Conservation (phyloP, 2,329 filamentous ascomycete genomes). For the Fusarium scirpi region DNA sequence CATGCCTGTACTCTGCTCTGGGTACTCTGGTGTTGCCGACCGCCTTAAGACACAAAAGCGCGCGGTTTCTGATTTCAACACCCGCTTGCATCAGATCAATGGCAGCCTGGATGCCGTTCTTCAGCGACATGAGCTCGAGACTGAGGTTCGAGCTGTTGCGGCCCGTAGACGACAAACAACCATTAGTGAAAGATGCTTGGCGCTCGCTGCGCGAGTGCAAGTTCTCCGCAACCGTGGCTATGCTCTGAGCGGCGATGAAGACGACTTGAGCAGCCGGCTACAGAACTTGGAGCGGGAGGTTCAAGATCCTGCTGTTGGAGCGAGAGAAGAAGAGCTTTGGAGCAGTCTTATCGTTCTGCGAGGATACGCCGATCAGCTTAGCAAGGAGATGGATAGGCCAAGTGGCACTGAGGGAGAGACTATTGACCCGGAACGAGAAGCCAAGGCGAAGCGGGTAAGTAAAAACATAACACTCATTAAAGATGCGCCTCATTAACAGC, state of each 20-base stretch:
- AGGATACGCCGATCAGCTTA: slow-evolving; percentile 77
- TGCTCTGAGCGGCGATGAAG: slow-evolving; percentile 81
- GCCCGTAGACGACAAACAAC: slow-evolving; percentile 79
- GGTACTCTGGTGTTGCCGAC: slow-evolving; percentile 77
- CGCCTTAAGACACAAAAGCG: slow-evolving; percentile 79
- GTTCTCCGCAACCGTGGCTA: slow-evolving; percentile 85
- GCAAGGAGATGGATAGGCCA: slow-evolving; percentile 78
- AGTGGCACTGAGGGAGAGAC: slow-evolving; percentile 67
- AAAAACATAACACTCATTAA: no score
- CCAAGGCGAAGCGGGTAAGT: slow-evolving; percentile 79
- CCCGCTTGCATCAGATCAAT: slow-evolving; percentile 83
- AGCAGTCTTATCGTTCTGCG: slow-evolving; percentile 81
- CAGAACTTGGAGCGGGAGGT: slow-evolving; percentile 75
- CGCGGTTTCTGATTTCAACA: slow-evolving; percentile 76
- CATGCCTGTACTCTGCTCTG: slow-evolving; percentile 80
- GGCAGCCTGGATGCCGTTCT: slow-evolving; percentile 77
- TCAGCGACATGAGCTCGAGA: slow-evolving; percentile 80
- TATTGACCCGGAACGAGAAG: slow-evolving; percentile 76
- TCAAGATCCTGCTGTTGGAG: slow-evolving; percentile 79
- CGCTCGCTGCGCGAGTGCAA: slow-evolving; percentile 82
- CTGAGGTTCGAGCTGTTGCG: slow-evolving; percentile 78
- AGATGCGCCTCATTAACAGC: slow-evolving; percentile 27
- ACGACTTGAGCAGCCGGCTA: slow-evolving; percentile 80
- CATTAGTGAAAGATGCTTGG: slow-evolving; percentile 78
- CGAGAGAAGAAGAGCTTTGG: slow-evolving; percentile 87